Evolutionary conservation across 208 protist genomes (phyloP).

Genomic region (Trichomonas vaginalis): DNA sequence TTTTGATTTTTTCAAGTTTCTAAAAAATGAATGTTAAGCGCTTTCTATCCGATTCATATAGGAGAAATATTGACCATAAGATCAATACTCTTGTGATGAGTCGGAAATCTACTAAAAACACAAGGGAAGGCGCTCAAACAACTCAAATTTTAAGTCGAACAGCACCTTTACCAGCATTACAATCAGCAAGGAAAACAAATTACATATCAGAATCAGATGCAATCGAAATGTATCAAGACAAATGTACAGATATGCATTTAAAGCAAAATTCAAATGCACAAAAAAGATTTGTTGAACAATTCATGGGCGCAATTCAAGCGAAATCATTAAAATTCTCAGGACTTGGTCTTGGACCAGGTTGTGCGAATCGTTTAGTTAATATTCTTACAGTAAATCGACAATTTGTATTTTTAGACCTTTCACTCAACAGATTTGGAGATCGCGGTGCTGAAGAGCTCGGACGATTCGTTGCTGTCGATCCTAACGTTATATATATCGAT

Average conservation of each 20-base stretch:
- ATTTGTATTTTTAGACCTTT: not conserved
- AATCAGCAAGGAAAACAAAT: not conserved
- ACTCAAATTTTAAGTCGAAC: not conserved
- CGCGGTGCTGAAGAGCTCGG: not conserved
- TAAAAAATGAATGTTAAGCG: conserved; percentile 7
- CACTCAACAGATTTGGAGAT: not conserved
- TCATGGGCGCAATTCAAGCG: not conserved
- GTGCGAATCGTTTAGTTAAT: not conserved
- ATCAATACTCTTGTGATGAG: not conserved
- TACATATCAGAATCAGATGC: not conserved
- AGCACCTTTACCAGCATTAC: not conserved
- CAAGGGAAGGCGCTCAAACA: not conserved
- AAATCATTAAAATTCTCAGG: not conserved
- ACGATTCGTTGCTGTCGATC: not conserved
- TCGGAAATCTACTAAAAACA: not conserved
- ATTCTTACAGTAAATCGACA: not conserved
- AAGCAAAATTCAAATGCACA: not conserved
- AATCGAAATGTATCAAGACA: not conserved
- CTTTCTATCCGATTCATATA: not conserved
- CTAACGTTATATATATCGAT: not conserved
- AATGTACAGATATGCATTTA: not conserved
- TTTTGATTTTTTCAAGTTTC: not conserved
- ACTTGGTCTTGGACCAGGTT: not conserved
- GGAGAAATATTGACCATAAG: not conserved
- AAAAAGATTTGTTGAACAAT: conserved; percentile 7